Evolutionary conservation across 352 stramenopile genomes (phyloP).

Genomic region (Phytophthora aleatoria): DNA sequence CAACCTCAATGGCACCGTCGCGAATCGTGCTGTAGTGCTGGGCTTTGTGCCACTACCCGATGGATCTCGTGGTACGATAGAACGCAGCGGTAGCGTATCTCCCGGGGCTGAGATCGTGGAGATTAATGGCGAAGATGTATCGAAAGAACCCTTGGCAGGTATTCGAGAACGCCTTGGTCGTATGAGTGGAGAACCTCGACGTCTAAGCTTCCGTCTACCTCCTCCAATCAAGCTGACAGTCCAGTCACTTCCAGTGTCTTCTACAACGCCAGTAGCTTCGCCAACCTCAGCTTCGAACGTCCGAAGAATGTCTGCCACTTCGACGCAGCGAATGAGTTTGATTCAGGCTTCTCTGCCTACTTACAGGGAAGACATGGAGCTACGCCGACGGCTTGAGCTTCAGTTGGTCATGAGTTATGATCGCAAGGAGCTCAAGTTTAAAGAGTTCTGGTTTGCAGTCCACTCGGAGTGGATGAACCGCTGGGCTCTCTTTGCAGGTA

Average conservation of each 20-base stretch:
- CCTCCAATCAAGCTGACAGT: conserved; percentile 14
- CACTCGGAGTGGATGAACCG: conserved; percentile 66
- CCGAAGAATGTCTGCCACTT: conserved; percentile 19
- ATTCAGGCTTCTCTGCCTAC: conserved; percentile 26
- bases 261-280: background rate
- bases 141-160: conserved; percentile 38
- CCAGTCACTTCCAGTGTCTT: background rate
- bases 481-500: conserved; percentile 61
- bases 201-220: conserved; percentile 55
- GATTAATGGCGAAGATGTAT: conserved; percentile 72
- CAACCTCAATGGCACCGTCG: conserved; percentile 47
- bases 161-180: conserved; percentile 51
- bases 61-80: conserved; percentile 48
- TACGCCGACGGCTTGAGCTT: conserved; percentile 63
- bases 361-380: conserved; percentile 54
- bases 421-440: conserved; percentile 52
- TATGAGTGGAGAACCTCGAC: conserved; percentile 34
- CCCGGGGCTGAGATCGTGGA: conserved; percentile 55
- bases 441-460: conserved; percentile 78
- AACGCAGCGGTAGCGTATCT: conserved; percentile 46
- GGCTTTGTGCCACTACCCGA: conserved; percentile 66
- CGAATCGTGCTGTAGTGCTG: conserved; percentile 52
- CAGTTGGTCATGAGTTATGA: conserved; percentile 63
- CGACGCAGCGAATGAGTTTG: conserved; percentile 21
- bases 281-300: conserved; percentile 1